Conservation (phyloP, 2,329 filamentous ascomycete genomes). For the Trichophyton mentagrophytes region DNA sequence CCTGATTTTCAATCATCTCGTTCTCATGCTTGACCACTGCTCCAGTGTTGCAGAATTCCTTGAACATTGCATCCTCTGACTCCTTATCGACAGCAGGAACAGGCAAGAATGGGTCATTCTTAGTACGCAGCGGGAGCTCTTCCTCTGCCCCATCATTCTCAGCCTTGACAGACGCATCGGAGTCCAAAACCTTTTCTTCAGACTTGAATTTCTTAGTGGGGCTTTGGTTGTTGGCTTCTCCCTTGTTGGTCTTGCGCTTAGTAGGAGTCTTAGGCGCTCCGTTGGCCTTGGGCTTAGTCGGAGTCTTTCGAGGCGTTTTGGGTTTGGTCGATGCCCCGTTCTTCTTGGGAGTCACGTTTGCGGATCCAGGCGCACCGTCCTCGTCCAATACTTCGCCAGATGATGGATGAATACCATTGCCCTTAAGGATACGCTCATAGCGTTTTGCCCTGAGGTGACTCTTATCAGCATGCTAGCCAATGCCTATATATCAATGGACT, state of each 20-base stretch:
- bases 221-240: not conserved
- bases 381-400: not conserved
- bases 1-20: not conserved
- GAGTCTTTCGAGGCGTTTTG: constrained; percentile 16
- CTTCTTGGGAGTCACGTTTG: constrained; percentile 14
- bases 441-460: constrained; percentile 47
- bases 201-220: constrained; percentile 13
- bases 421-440: constrained; percentile 54
- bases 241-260: constrained; percentile 13
- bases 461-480: not conserved
- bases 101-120: constrained; percentile 10
- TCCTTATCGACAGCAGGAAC: not conserved
- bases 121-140: not conserved
- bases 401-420: constrained; percentile 36
- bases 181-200: constrained; percentile 8
- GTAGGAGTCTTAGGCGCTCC: constrained; percentile 13
- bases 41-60: constrained; percentile 10
- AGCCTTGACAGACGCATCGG: constrained; percentile 5
- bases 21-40: not conserved
- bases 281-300: constrained; percentile 15
- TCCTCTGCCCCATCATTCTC: not conserved
- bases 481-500: constrained; percentile 25
- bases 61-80: constrained; percentile 7
- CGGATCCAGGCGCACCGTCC: constrained; percentile 8
- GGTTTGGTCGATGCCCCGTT: constrained; percentile 11